phyloP scores from a whole-genome alignment of 495 filamentous ascomycete species.

The Aspergillus biplanus region DNA sequence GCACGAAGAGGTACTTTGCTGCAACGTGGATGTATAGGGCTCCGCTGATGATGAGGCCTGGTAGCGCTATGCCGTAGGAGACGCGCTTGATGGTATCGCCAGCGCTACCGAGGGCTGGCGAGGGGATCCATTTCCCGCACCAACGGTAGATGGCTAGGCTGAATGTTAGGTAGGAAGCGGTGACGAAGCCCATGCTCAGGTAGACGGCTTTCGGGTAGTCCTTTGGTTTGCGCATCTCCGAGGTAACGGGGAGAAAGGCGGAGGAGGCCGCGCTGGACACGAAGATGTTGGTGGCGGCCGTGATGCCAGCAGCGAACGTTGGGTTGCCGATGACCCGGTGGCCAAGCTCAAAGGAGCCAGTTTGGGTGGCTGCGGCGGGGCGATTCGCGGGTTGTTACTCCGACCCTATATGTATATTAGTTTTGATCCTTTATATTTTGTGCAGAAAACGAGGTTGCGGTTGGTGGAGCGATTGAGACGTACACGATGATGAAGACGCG shows the following conservation, averaged over 20 bases:
- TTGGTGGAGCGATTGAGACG: no score
- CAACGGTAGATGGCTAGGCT: conserved; percentile 65
- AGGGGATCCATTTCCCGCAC: conserved; percentile 65
- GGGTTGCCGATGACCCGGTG: conserved; percentile 33
- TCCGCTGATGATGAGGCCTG: conserved; percentile 56
- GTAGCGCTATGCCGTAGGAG: conserved; percentile 75
- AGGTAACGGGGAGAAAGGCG: conserved; percentile 73
- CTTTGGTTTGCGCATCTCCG: conserved; percentile 70
- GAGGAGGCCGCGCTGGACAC: conserved; percentile 59
- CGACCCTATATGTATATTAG: conserved; percentile 23
- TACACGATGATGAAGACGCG: conserved; percentile 53
- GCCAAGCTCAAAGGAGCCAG: conserved; percentile 51
- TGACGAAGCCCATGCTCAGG: conserved; percentile 62
- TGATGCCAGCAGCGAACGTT: conserved; percentile 41
- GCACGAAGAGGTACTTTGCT: conserved; percentile 66
- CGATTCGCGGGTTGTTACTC: conserved; percentile 45
- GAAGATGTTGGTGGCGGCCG: conserved; percentile 44
- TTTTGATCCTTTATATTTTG: no score
- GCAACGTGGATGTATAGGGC: conserved; percentile 68
- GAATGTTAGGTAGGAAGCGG: conserved; percentile 60
- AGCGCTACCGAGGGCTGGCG: conserved; percentile 72
- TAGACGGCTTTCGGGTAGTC: conserved; percentile 68
- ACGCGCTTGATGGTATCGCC: conserved; percentile 62
- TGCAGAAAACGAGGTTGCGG: no score
- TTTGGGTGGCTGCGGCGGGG: conserved; percentile 39